Base-by-base conservation (phyloP, 495 filamentous ascomycete species). In the Penicillium arizonense region DNA sequence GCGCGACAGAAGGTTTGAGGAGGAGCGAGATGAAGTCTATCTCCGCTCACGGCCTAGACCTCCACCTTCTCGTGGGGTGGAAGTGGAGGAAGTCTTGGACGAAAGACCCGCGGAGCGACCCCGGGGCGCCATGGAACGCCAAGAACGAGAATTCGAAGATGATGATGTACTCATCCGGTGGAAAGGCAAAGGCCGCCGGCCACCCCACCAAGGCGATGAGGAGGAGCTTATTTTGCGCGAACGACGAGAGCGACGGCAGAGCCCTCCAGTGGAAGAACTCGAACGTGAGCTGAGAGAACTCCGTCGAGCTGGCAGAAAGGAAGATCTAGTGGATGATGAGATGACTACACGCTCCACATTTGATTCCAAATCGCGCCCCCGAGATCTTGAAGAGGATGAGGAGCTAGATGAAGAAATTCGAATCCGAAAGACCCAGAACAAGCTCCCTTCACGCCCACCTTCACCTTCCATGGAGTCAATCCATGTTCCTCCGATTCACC, bases 401-500 rank as follows among this genome's bases (percentile, higher is more conserved):
- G 61, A 57, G 14, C 13, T 59, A 3, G 37, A 54, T 32, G 60
- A 66, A 26, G 55, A 55, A 14, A 49, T 54, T 14, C 37, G 40
- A 9, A 44, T 45, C n/a, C 57, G 57, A 36, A 50, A 43, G 40
- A 16, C 48, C 30, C 42, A 50, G 51, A 26, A 47, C 11, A 53
- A 44, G 53, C 40, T 38, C 9, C 64, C 70, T 35, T 71, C 72
- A 32, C 72, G 70, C 37, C 62, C 70, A 30, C 61, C 52, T 10
- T 60, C 67, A 13, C 63, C 67, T 20, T 75, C 76, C 21, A 70
- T 78, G 21, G 74, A 77, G 36, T 81, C 84, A 3, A 84, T 90
- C 61, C 77, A 81, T 55, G 83, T 81, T 16, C 87, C 87, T 4
- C 80, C 82, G 4, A 87, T 92, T 57, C 85, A 88, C 61, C 83